A percentile compares a stretch with the other conserved stretches of the same genome.
Evolutionary conservation across 768 basidiomycete genomes (phyloP).

Genomic region (Serendipita indica): DNA sequence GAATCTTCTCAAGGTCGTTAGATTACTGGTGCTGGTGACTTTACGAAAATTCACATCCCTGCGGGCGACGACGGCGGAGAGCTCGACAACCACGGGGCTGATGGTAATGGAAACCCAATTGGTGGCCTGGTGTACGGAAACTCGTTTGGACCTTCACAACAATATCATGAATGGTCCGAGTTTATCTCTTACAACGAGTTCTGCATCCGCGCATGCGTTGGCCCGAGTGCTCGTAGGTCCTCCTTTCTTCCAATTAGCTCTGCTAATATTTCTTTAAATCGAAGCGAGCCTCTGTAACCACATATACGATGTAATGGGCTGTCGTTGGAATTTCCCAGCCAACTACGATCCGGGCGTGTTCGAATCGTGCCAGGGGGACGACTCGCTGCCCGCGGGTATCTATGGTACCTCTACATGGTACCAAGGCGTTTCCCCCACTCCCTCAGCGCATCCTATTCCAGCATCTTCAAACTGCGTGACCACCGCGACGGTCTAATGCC

Average conservation of each 20-base stretch:
- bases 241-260: too few relatives aligned
- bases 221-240: too few relatives aligned
- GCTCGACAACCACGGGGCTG: conserved; percentile 31
- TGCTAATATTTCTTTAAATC: too few relatives aligned
- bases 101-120: conserved; percentile 22
- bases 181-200: conserved; percentile 30
- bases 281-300: conserved; percentile 29
- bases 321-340: conserved; percentile 22
- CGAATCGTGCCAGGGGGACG: conserved; percentile 30
- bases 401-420: conserved; percentile 27
- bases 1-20: conserved; percentile 11
- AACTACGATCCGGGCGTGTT: conserved; percentile 25
- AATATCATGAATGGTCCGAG: conserved; percentile 34
- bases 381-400: conserved; percentile 27
- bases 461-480: conserved; percentile 46
- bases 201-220: conserved; percentile 29
- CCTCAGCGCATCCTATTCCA: conserved; percentile 31
- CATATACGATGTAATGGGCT: conserved; percentile 27
- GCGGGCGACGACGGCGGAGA: conserved; percentile 29
- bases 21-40: conserved; percentile 26
- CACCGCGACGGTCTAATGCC: conserved; percentile 22
- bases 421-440: conserved; percentile 28
- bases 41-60: conserved; percentile 26
- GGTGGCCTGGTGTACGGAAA: conserved; percentile 30
- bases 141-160: conserved; percentile 25